Conservation (phyloP, 805 yeast genomes). For the Diddensiella transvaalensis region DNA sequence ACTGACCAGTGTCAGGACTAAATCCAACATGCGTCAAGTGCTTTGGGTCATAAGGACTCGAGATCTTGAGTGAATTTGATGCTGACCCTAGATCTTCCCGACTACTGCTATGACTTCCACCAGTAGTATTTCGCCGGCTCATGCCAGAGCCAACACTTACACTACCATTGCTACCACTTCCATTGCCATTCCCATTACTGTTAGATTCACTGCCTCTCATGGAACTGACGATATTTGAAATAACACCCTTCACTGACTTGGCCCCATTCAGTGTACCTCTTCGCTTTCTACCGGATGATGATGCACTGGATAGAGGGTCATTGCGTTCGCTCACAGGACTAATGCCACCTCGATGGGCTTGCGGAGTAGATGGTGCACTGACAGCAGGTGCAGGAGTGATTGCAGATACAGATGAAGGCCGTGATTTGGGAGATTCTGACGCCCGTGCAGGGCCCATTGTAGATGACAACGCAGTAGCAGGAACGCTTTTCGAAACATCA, state of each 20-base stretch:
- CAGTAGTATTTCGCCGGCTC: slow-evolving; percentile 1
- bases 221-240: slow-evolving; percentile 25
- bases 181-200: slow-evolving; percentile 7
- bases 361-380: slow-evolving; percentile 2
- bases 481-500: slow-evolving; percentile 1
- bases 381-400: slow-evolving; percentile 3
- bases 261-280: slow-evolving; percentile 22
- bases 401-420: not conserved
- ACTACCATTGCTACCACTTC: not conserved
- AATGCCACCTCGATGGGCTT: slow-evolving; percentile 1
- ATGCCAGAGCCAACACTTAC: not conserved
- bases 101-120: slow-evolving; percentile 1
- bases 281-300: slow-evolving; percentile 14
- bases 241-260: slow-evolving; percentile 24
- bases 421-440: not conserved
- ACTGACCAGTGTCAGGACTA: slow-evolving; percentile 78
- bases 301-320: slow-evolving; percentile 9
- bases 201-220: slow-evolving; percentile 14
- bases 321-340: slow-evolving; percentile 1
- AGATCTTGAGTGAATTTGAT: slow-evolving; percentile 47
- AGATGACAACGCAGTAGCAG: not conserved
- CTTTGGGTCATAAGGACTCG: slow-evolving; percentile 88
- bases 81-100: slow-evolving; percentile 5
- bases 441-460: slow-evolving; percentile 1
- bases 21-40: slow-evolving; percentile 95